Evolutionary conservation across 345 rosid genomes (phyloP).

Genomic region (Citrus sinensis): DVS_A1.0 CM039166.1:16049501-16050000

Average conservation of each 20-base stretch:
- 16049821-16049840: neutral
- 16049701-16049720: slow-evolving; percentile 13
- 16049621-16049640: slow-evolving; percentile 33
- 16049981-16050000: neutral
- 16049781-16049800: neutral
- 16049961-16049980: neutral
- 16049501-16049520: neutral
- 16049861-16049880: neutral
- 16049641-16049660: slow-evolving; percentile 19
- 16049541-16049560: slow-evolving; percentile 38
- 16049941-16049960: neutral
- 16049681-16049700: slow-evolving; percentile 27
- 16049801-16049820: neutral
- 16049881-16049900: neutral
- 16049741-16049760: neutral
- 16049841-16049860: neutral
- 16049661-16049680: slow-evolving; percentile 22
- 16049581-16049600: slow-evolving; percentile 39
- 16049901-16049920: neutral
- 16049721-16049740: slow-evolving; percentile 41
- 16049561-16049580: slow-evolving; percentile 56
- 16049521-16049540: slow-evolving; percentile 34
- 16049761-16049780: neutral
- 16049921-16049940: neutral
- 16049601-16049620: slow-evolving; percentile 40